Evolutionary conservation across 208 protist genomes (phyloP).

Genomic region (Leishmania amazonensis): DNA sequence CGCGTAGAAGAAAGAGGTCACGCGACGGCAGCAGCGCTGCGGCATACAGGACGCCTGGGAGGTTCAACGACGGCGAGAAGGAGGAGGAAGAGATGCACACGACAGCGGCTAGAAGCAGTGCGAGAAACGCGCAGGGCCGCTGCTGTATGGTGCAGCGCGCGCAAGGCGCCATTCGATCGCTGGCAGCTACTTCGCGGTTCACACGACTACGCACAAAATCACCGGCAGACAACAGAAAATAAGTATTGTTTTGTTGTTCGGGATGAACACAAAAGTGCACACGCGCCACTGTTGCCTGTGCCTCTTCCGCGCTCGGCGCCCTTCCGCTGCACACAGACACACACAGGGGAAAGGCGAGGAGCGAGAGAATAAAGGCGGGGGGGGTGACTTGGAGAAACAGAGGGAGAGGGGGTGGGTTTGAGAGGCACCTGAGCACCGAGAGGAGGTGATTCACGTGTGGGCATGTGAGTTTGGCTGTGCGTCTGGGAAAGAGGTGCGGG

Average conservation of each 20-base stretch:
- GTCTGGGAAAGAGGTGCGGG: not conserved
- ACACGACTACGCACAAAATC: not conserved
- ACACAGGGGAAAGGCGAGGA: not conserved
- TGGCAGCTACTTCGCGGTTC: no score
- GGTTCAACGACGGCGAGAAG: not conserved
- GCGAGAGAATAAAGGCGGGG: not conserved
- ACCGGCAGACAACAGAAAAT: not conserved
- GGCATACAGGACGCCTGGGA: not conserved
- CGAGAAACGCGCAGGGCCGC: not conserved
- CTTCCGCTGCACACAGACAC: not conserved
- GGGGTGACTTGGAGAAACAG: not conserved
- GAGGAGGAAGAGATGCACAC: not conserved
- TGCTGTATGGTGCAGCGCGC: not conserved
- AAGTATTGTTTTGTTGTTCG: not conserved
- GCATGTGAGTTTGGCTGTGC: not conserved
- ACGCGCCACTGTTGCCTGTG: not conserved
- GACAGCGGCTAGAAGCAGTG: not conserved
- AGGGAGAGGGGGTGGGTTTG: not conserved
- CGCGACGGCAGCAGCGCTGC: not conserved
- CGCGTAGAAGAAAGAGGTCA: conserved; percentile 1
- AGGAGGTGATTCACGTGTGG: not conserved
- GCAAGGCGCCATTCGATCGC: not conserved
- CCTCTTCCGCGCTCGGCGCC: not conserved
- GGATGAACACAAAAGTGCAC: not conserved
- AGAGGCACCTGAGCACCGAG: not conserved